Percentiles rank a stretch among this genome's conserved stretches.
Conservation (phyloP, 225 moss, liverwort and hornwort genomes). For the Rhytidiadelphus loreus region DNA sequence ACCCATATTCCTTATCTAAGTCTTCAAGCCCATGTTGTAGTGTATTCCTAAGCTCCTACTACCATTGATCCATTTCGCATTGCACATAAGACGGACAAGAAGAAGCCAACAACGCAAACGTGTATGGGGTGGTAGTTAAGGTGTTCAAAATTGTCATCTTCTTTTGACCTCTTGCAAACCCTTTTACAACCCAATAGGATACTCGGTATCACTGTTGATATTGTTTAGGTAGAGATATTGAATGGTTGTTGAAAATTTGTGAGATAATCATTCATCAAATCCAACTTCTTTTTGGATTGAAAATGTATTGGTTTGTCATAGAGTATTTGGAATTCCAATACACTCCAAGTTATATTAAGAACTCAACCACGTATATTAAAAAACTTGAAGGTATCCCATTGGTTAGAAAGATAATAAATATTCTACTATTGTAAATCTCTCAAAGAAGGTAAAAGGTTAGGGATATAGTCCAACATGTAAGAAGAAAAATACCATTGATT, state of each 20-base stretch:
- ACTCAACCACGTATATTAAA: too few relatives aligned
- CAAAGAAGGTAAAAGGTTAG: neutral
- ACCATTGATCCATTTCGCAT: neutral
- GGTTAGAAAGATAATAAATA: neutral
- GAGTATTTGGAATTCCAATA: neutral
- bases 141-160: accelerated
- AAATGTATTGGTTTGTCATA: neutral
- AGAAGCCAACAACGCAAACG: accelerated
- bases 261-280: neutral
- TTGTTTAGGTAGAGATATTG: neutral
- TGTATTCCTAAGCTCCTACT: accelerated
- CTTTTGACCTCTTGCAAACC: accelerated
- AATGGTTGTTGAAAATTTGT: neutral
- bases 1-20: too few relatives aligned
- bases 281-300: accelerated
- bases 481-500: neutral
- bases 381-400: neutral
- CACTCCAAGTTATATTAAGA: neutral
- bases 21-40: too few relatives aligned
- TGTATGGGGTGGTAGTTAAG: accelerated
- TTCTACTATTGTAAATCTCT: neutral
- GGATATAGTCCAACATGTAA: neutral
- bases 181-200: accelerated
- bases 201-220: neutral
- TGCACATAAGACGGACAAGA: neutral